Evolutionary conservation across 768 basidiomycete species (phyloP), one percentile per base, ranked within the genome.

Genomic region (Agaricus blazei): DNA sequence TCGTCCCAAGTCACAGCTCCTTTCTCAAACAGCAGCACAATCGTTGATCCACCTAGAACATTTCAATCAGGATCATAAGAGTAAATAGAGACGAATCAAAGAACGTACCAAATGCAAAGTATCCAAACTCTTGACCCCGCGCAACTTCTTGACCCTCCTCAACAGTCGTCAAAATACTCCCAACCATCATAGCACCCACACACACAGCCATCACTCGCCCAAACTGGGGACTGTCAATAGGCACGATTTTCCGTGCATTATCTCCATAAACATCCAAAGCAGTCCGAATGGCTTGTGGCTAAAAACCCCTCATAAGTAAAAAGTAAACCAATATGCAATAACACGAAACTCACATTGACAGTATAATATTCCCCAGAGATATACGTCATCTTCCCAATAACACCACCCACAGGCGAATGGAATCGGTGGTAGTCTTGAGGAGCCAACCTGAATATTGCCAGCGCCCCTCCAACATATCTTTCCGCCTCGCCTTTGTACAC

Each of bases 361-460:
- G 97, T 98, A 70, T 97, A 98, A 70, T 97, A 98, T 64, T 96
- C 93, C 5, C 96, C 96, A 2, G 83, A 60, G 52, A 98, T 89
- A 63, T 88, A 80, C 5, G 82, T 84, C 83, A 94, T 92, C 34
- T 75, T 75, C 15, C 94, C 95, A 28, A 98, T 81, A 37, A 67
- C 81, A 0, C 94, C 93, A 58, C 91, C 90, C 23, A 95, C 89
- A 0, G 92, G 90, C 0, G 82, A 82, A 66, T 92, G 90, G 79
- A 94, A 97, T 1, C 95, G 87, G 69, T 98, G 95, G 64, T 98
- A 98, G 63, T 98, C 95, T 70, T 95, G 90, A 0, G 94, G 94
- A 1, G 94, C 94, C 19, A 97, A 74, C 15, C 95, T 77, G 72
- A 98, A 98, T 54, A 97, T 97, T 8, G 80, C 90, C 49, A 99